Evolutionary conservation across 768 basidiomycete species (phyloP).

Genomic region (Auricularia heimuer): DNA sequence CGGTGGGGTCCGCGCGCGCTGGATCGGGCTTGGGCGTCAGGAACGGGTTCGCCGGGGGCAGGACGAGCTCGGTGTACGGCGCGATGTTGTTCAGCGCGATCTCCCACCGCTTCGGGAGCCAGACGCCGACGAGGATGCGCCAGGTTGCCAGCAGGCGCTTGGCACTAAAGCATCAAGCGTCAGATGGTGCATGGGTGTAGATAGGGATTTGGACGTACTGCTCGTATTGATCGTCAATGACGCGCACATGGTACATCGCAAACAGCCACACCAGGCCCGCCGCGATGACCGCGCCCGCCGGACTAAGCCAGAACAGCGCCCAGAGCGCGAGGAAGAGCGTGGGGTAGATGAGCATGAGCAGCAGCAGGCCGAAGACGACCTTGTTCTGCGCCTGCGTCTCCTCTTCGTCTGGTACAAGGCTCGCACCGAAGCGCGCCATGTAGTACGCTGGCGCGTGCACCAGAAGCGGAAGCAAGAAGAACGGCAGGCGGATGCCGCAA

Average conservation of each 20-base stretch:
- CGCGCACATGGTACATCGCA: conserved; percentile 72
- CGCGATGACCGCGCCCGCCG: conserved; percentile 64
- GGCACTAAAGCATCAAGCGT: conserved; percentile 35
- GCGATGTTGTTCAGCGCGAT: conserved; percentile 63
- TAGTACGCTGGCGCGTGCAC: conserved; percentile 79
- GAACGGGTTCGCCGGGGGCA: conserved; percentile 65
- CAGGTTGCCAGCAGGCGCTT: conserved; percentile 89
- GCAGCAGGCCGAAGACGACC: conserved; percentile 69
- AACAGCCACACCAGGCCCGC: conserved; percentile 62
- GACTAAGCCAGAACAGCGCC: conserved; percentile 70
- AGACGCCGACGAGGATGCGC: conserved; percentile 92
- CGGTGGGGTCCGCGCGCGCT: conserved; percentile 12
- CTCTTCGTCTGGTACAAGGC: conserved; percentile 73
- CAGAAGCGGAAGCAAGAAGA: conserved; percentile 80
- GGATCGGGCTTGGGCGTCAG: conserved; percentile 37
- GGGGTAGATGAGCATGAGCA: conserved; percentile 72
- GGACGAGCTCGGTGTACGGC: conserved; percentile 56
- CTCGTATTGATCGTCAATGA: conserved; percentile 66
- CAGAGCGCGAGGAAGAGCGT: conserved; percentile 78
- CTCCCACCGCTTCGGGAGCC: conserved; percentile 81
- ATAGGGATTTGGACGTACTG: background rate
- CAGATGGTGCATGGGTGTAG: conserved; percentile 1
- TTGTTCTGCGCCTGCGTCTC: conserved; percentile 98
- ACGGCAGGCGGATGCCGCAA: conserved; percentile 66
- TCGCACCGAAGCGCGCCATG: conserved; percentile 66